Base-by-base conservation (phyloP, 164 flowering plant genomes). In the Saururus chinensis region DNA sequence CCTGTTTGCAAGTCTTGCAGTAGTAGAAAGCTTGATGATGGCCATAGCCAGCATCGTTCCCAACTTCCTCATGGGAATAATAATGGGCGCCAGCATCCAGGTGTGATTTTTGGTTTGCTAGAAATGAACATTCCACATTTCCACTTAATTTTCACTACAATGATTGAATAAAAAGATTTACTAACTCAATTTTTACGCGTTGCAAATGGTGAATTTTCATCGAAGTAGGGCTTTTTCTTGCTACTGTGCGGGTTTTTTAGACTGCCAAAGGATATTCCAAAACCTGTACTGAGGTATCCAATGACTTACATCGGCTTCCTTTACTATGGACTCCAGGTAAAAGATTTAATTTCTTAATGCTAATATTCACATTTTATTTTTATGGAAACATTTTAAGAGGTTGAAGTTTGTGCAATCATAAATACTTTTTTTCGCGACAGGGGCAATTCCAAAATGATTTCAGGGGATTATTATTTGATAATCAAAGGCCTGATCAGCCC, bases 261-360 rank as follows among this genome's bases (percentile, higher is more conserved):
- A 74, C 98, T 92, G 54, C 98, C 98, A 30, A 79, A 92, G 0
- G 96, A 92, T 74, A 92, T 92, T 63, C 98, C 98, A 51, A 89
- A 89, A 75, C 87, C 87, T 2, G 67, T 92, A 51, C 89, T 96
- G 98, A 81, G 95, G 19, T 92, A 92, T 68, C 98, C 98, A 6
- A 86, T 92, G 98, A 85, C 98, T 12, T 92, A 82, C 68, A 82
- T 89, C 70, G 89, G 96, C 78, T 92, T 92, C 78, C 95, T 89
- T 68, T 89, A 75, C 80, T 89, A 96, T 96, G 92, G 95, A 60
- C 74, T 86, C 4, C 98, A 92, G 93, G 98, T 88, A 83, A 35
- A 41, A 13, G 11, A 41, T 8, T 41, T n/a, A n/a, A n/a, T n/a
- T n/a, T n/a, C n/a, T n/a, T n/a, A n/a, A n/a, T n/a, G n/a, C 45